These are phyloP conservation scores for Asclepias syriaca DNA, from an alignment of 257 asterid species.

Conservation along the genomic window DNA sequence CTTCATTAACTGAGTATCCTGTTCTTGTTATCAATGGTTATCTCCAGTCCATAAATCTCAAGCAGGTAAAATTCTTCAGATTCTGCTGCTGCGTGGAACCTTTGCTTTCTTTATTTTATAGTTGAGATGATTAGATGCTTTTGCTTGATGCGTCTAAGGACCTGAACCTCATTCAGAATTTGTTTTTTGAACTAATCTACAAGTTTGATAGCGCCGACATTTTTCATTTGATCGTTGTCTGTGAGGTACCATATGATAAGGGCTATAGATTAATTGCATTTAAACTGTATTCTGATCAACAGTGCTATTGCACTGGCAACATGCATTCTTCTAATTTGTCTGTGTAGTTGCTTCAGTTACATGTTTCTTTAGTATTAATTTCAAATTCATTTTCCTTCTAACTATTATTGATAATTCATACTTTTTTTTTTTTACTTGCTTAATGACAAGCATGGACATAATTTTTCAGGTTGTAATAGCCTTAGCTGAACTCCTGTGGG, in stretches of 20 bases:
- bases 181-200: background rate
- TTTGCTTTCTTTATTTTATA: background rate
- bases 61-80: conserved; percentile 48
- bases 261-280: background rate
- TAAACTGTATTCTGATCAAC: background rate
- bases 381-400: background rate
- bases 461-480: conserved; percentile 60
- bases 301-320: background rate
- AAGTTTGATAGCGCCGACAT: background rate
- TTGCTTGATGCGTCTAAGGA: background rate
- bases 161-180: background rate
- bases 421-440: conserved; percentile 4
- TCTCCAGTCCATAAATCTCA: conserved; percentile 78
- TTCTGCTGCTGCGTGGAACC: background rate
- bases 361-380: background rate
- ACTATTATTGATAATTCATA: background rate
- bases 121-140: background rate
- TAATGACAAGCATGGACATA: conserved; percentile 16
- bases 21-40: conserved; percentile 86
- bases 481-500: conserved; percentile 78
- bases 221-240: background rate
- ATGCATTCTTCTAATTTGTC: background rate
- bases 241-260: too few species aligned
- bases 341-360: background rate
- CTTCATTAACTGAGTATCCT: conserved; percentile 64